A percentile compares a stretch with the other conserved stretches of the same genome.
These are phyloP conservation scores for Penicillium psychrosexuale DNA, from an alignment of 2,329 filamentous ascomycete genomes.

Conservation along the genomic window DNA sequence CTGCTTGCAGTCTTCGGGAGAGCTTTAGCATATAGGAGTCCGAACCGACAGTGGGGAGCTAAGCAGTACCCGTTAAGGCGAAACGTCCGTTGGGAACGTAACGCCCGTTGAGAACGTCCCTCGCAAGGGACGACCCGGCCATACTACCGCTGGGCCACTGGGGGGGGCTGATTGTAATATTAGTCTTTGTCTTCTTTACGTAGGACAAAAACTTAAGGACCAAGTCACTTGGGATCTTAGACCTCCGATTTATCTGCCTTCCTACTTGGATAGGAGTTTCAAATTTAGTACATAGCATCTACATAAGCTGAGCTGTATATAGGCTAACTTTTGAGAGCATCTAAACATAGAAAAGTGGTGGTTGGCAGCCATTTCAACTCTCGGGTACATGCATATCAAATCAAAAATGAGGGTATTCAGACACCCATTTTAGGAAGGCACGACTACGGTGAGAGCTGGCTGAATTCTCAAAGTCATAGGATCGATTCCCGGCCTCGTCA, in stretches of 20 bases:
- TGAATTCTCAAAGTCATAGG: not conserved
- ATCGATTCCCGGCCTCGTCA: not conserved
- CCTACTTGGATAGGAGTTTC: not conserved
- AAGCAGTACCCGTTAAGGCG: not conserved
- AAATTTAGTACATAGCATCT: not conserved
- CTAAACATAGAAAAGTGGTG: not conserved
- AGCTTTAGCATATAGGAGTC: not conserved
- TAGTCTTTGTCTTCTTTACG: not conserved
- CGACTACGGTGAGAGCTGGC: not conserved
- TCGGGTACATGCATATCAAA: not conserved
- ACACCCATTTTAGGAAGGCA: not conserved
- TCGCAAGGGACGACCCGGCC: not conserved
- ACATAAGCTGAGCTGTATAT: fast-evolving
- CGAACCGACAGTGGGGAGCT: not conserved
- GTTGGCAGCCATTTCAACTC: not conserved
- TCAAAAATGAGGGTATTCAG: not conserved
- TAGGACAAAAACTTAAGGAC: not conserved
- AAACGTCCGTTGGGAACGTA: too few species aligned
- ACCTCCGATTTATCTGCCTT: not conserved
- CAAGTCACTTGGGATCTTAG: not conserved
- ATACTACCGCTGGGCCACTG: not conserved
- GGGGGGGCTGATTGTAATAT: not conserved
- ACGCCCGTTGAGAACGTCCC: too few species aligned
- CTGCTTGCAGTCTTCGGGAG: not conserved
- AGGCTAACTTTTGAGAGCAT: fast-evolving